These are phyloP conservation scores for Dalbergia oliveri DNA, from an alignment of 306 rosid genomes.

Conservation along the genomic window DNA sequence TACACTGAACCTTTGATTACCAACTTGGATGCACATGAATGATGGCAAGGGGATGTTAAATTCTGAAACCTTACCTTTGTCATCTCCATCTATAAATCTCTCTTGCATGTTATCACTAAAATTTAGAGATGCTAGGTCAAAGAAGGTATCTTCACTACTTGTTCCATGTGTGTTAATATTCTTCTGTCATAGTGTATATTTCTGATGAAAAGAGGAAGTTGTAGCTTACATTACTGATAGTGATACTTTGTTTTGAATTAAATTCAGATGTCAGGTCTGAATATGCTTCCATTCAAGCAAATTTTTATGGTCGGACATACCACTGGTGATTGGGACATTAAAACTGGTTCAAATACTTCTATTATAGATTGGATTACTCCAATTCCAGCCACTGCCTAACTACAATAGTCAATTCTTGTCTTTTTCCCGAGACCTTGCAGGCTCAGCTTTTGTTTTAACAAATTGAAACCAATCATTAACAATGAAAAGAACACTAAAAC, in stretches of 20 bases:
- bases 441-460: slow-evolving; percentile 52
- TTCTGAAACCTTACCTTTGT: slow-evolving; percentile 42
- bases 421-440: slow-evolving; percentile 53
- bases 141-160: slow-evolving; percentile 56
- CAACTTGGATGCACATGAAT: slow-evolving; percentile 63
- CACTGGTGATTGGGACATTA: slow-evolving; percentile 63
- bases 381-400: slow-evolving; percentile 51
- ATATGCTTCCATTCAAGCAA: slow-evolving; percentile 66
- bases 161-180: slow-evolving; percentile 8
- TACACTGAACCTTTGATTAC: slow-evolving; percentile 67
- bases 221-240: slow-evolving; percentile 20
- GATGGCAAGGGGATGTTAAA: slow-evolving; percentile 62
- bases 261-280: slow-evolving; percentile 75
- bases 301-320: slow-evolving; percentile 75
- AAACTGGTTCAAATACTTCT: slow-evolving; percentile 45
- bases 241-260: slow-evolving; percentile 22
- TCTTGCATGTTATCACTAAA: not conserved
- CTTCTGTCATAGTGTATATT: not conserved
- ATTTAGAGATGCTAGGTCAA: slow-evolving; percentile 38
- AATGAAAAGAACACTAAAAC: slow-evolving; percentile 56
- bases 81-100: slow-evolving; percentile 62
- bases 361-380: slow-evolving; percentile 64
- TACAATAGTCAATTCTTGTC: slow-evolving; percentile 59
- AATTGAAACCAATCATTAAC: slow-evolving; percentile 56
- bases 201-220: not conserved